A percentile compares a stretch with the other conserved stretches of the same genome.
These are phyloP conservation scores for Closterium sp. DNA, from an alignment of 139 green algal genomes.

Conservation along the genomic window DNA sequence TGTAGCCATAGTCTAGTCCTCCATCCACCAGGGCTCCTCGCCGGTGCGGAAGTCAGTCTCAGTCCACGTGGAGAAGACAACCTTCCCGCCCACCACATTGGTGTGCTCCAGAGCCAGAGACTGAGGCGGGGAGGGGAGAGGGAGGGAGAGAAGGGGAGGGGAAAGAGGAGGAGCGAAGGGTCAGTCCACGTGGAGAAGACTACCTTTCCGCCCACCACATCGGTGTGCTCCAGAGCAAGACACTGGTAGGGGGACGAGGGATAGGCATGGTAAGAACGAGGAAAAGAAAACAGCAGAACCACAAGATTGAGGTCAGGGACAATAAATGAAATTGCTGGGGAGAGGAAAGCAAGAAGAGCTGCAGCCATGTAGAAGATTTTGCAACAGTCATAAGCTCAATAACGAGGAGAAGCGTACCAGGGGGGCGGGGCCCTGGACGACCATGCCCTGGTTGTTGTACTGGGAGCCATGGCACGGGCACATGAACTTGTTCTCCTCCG, in stretches of 20 bases:
- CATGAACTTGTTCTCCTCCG: slow-evolving; percentile 99
- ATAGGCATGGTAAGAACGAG: no score
- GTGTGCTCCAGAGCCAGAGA: slow-evolving; percentile 91
- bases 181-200: neutral
- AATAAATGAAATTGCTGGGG: no score
- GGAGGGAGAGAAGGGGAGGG: neutral
- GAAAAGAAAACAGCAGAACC: no score
- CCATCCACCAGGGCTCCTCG: slow-evolving; percentile 85
- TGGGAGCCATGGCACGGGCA: slow-evolving; percentile 99
- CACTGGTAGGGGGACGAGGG: neutral
- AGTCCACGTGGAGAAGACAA: slow-evolving; percentile 88
- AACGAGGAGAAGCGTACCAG: slow-evolving; percentile 58
- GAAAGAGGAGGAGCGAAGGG: neutral
- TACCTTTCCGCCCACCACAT: neutral
- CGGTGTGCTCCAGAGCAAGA: neutral
- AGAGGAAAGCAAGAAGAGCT: no score
- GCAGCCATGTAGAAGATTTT: no score
- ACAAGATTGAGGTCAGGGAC: neutral
- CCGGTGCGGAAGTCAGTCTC: slow-evolving; percentile 96
- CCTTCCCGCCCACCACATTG: slow-evolving; percentile 70
- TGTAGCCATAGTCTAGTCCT: slow-evolving; percentile 12
- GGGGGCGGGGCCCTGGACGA: slow-evolving; percentile 87
- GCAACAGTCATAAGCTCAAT: neutral
- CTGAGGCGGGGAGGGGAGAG: neutral
- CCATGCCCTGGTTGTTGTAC: slow-evolving; percentile 94